Percentiles rank a stretch among this genome's conserved stretches.
phyloP scores from a whole-genome alignment of 2,329 filamentous ascomycete genomes.

The Tolypocladium pustulatum region DNA sequence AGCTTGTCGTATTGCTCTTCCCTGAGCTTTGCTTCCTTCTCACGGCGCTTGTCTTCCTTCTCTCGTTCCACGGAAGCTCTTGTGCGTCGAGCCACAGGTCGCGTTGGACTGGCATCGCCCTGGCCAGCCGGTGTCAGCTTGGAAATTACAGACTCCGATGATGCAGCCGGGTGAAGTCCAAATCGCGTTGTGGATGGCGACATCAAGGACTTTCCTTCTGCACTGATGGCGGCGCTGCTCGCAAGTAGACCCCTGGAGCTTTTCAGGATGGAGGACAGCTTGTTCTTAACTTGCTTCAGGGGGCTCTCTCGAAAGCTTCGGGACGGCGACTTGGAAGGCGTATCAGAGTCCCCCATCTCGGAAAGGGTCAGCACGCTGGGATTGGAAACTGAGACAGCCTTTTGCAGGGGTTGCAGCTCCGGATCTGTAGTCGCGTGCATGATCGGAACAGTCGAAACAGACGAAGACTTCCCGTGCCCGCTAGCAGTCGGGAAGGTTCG shows the following conservation, averaged over 20 bases:
- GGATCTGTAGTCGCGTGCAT: slow-evolving; percentile 6
- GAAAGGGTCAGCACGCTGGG: slow-evolving; percentile 38
- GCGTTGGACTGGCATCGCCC: slow-evolving; percentile 28
- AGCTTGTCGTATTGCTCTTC: slow-evolving; percentile 52
- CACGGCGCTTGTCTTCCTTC: slow-evolving; percentile 53
- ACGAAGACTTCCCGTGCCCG: slow-evolving; percentile 48
- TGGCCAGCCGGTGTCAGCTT: slow-evolving; percentile 8
- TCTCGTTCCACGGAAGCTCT: slow-evolving; percentile 51
- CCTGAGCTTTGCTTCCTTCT: slow-evolving; percentile 53
- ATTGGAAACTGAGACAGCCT: slow-evolving; percentile 51
- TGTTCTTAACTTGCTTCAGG: slow-evolving; percentile 85
- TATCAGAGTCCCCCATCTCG: slow-evolving; percentile 29
- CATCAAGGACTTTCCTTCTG: slow-evolving; percentile 48
- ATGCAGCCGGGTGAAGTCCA: slow-evolving; percentile 30
- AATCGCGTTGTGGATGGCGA: slow-evolving; percentile 42
- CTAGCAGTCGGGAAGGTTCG: slow-evolving; percentile 3
- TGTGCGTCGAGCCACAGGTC: slow-evolving; percentile 36
- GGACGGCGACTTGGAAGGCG: slow-evolving; percentile 46
- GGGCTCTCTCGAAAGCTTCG: slow-evolving; percentile 60
- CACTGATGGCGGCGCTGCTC: slow-evolving; percentile 57
- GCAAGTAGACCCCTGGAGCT: slow-evolving; percentile 78
- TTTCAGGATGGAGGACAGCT: slow-evolving; percentile 82
- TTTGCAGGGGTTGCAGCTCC: slow-evolving; percentile 34
- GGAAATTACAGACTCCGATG: slow-evolving; percentile 35
- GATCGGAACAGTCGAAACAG: slow-evolving; percentile 43